phyloP scores from a whole-genome alignment of 2,329 filamentous ascomycete genomes.

The Beauveria varroae region DNA sequence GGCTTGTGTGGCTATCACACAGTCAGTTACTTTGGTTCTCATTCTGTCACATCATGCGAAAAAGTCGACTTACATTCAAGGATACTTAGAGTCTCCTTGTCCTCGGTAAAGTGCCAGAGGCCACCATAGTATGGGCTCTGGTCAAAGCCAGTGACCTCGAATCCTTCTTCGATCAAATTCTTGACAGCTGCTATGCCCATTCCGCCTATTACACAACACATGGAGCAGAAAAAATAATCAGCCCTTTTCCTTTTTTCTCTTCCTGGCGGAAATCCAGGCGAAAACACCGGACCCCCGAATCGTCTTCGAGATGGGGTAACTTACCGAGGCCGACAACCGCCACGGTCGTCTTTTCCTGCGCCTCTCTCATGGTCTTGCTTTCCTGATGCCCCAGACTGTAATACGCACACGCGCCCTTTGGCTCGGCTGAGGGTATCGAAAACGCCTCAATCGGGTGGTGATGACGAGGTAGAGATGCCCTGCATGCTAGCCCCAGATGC shows the following conservation, averaged over 20 bases:
- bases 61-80: neutral
- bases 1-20: conserved; percentile 20
- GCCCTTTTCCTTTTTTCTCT: neutral
- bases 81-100: conserved; percentile 15
- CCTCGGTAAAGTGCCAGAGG: conserved; percentile 34
- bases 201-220: neutral
- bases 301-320: neutral
- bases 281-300: neutral
- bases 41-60: too few relatives aligned
- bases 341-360: neutral
- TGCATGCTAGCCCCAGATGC: neutral
- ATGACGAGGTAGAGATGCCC: neutral
- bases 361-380: neutral
- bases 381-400: too few relatives aligned
- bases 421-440: too few relatives aligned
- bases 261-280: neutral
- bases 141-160: conserved; percentile 37
- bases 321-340: conserved; percentile 6
- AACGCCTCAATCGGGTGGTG: neutral
- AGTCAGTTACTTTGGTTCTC: conserved; percentile 1
- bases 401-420: too few relatives aligned
- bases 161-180: conserved; percentile 36
- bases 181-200: conserved; percentile 23
- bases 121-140: conserved; percentile 33
- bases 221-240: neutral